Percentiles rank a stretch among this genome's conserved stretches.
Evolutionary conservation across 2,329 filamentous ascomycete species (phyloP).

Genomic region (Delphinella strobiligena): DNA sequence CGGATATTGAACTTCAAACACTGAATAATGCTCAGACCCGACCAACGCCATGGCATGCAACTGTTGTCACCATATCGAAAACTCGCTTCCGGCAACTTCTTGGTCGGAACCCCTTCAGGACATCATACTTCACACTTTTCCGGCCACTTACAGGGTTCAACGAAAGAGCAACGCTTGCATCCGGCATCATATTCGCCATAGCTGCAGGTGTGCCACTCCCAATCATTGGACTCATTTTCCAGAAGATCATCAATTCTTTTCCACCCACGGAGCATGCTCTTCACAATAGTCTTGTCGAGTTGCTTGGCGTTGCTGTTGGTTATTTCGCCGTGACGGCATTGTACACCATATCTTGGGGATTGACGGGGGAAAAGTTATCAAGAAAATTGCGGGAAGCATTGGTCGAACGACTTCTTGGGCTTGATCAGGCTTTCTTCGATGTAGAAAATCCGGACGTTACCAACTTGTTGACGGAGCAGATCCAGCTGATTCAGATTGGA

Average conservation of each 20-base stretch:
- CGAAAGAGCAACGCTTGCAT: conserved; percentile 24
- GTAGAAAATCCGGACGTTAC: conserved; percentile 38
- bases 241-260: conserved; percentile 38
- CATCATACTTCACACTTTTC: conserved; percentile 39
- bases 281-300: conserved; percentile 26
- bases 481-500: conserved; percentile 33
- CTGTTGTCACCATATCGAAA: conserved; percentile 19
- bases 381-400: conserved; percentile 34
- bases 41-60: conserved; percentile 19
- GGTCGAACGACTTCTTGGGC: conserved; percentile 35
- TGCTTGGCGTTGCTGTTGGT: conserved; percentile 32
- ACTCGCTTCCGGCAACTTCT: conserved; percentile 26
- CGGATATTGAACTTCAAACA: conserved; percentile 23
- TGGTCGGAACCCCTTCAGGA: conserved; percentile 32
- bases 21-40: conserved; percentile 19
- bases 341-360: conserved; percentile 38
- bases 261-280: conserved; percentile 35
- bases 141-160: conserved; percentile 29
- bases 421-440: conserved; percentile 42
- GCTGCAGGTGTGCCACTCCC: conserved; percentile 29
- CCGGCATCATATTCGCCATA: conserved; percentile 25
- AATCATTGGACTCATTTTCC: conserved; percentile 33
- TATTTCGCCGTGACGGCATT: conserved; percentile 40
- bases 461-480: conserved; percentile 32
- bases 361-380: conserved; percentile 38